Evolutionary conservation across 192 early-diverging fungal species (phyloP).

Genomic region (Oehlia diaphana): DNA sequence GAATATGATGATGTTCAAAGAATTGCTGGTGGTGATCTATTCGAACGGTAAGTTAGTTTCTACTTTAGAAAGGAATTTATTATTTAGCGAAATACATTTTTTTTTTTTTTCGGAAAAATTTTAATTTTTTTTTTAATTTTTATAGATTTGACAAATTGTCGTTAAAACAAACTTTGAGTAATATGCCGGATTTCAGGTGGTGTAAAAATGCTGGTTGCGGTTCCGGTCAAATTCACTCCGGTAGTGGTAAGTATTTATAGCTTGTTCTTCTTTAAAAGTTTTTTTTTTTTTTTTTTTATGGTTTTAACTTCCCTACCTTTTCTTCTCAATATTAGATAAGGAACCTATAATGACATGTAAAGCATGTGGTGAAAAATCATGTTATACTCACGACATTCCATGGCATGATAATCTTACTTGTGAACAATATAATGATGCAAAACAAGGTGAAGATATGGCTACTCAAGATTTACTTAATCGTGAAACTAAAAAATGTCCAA

Average conservation of each 20-base stretch:
- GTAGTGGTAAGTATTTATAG: not conserved
- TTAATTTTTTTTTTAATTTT: not conserved
- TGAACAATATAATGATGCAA: not conserved
- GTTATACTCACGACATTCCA: conserved; percentile 18
- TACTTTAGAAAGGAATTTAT: not conserved
- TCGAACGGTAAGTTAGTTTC: not conserved
- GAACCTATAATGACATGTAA: conserved; percentile 26
- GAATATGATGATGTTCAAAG: not conserved
- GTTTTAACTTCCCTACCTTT: not conserved
- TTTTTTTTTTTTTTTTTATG: no score
- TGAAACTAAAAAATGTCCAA: conserved; percentile 24
- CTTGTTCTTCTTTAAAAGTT: no score
- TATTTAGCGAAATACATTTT: no score
- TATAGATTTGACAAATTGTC: not conserved
- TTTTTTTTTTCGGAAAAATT: no score
- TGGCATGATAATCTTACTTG: conserved; percentile 5
- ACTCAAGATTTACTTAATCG: not conserved
- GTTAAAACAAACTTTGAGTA: not conserved
- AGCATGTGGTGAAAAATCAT: not conserved
- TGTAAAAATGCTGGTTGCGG: not conserved
- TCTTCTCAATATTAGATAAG: not conserved
- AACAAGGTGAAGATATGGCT: not conserved
- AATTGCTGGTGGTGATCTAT: not conserved
- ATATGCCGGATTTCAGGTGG: not conserved
- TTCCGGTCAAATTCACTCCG: not conserved